These are phyloP conservation scores for Vickermania ingenoplastis DNA, from an alignment of 208 protist species.

Conservation along the genomic window DNA sequence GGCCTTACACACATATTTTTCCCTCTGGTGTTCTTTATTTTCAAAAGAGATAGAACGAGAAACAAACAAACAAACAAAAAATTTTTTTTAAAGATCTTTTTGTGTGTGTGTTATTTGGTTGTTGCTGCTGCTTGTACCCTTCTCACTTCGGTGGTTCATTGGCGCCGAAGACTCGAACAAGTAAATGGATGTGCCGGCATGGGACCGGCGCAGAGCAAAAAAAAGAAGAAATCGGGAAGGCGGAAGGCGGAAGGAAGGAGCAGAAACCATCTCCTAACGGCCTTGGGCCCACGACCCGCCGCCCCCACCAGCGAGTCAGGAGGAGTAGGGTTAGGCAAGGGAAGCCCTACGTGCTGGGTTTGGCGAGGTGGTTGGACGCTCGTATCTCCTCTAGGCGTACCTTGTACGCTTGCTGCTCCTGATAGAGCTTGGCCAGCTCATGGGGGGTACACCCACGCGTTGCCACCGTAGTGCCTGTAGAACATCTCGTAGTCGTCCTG, in stretches of 20 bases:
- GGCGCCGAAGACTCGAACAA: too few relatives aligned
- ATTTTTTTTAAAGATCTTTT: background rate
- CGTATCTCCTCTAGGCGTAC: background rate
- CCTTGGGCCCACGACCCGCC: too few relatives aligned
- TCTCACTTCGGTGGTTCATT: background rate
- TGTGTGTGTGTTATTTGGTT: conserved; percentile 1
- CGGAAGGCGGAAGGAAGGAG: background rate
- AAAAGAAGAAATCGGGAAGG: background rate
- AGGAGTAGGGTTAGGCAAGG: too few relatives aligned
- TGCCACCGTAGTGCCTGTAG: conserved; percentile 60
- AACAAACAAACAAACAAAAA: too few relatives aligned
- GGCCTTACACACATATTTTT: too few relatives aligned
- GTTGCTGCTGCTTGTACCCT: conserved; percentile 7
- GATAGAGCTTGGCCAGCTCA: conserved; percentile 23
- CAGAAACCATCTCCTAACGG: background rate
- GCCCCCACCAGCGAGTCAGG: too few relatives aligned
- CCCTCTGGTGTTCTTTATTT: too few relatives aligned
- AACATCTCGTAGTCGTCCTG: conserved; percentile 51
- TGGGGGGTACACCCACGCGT: conserved; percentile 28
- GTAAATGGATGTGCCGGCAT: background rate
- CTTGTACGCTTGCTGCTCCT: conserved; percentile 13
- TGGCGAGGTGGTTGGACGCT: too few relatives aligned
- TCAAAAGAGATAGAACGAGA: too few relatives aligned
- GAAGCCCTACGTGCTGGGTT: too few relatives aligned
- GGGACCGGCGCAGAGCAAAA: background rate